phyloP scores from a whole-genome alignment of 257 asterid genomes.

The Euphrasia confusa region DNA sequence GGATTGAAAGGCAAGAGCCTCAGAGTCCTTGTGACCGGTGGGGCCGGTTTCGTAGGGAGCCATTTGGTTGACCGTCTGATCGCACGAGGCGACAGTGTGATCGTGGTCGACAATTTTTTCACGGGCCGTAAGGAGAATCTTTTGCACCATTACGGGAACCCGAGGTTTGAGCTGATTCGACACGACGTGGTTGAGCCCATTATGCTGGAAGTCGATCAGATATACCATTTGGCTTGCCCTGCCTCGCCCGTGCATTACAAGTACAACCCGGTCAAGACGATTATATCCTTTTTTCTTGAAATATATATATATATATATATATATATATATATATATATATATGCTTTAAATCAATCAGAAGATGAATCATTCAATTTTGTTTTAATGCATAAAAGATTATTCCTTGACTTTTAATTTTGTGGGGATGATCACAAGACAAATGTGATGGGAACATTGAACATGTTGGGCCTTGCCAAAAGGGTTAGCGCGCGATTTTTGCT shows the following conservation, averaged over 20 bases:
- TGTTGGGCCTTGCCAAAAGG: constrained; percentile 90
- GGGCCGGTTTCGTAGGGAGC: constrained; percentile 95
- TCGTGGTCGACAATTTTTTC: constrained; percentile 81
- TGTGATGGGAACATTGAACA: constrained; percentile 96
- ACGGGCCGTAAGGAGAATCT: constrained; percentile 69
- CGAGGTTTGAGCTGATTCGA: constrained; percentile 68
- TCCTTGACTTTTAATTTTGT: constrained; percentile 41
- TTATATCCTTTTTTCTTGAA: constrained; percentile 54
- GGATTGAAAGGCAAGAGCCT: constrained; percentile 56
- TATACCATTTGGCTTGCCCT: constrained; percentile 95
- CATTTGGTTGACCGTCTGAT: constrained; percentile 81
- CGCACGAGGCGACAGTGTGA: constrained; percentile 76
- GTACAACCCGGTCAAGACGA: constrained; percentile 89
- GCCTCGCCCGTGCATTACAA: constrained; percentile 95
- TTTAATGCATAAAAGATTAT: background rate
- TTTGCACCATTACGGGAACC: constrained; percentile 58
- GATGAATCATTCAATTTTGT: too few relatives aligned
- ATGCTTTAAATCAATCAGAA: too few relatives aligned
- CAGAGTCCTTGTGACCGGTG: constrained; percentile 84
- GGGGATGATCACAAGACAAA: constrained; percentile 76
- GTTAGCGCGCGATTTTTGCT: constrained; percentile 76
- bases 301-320: too few relatives aligned
- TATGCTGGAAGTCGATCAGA: constrained; percentile 82
- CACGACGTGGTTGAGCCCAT: constrained; percentile 93
- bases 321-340: too few relatives aligned